phyloP scores from a whole-genome alignment of 108 stramenopile genomes.

The Nitzschia sp. region DNA sequence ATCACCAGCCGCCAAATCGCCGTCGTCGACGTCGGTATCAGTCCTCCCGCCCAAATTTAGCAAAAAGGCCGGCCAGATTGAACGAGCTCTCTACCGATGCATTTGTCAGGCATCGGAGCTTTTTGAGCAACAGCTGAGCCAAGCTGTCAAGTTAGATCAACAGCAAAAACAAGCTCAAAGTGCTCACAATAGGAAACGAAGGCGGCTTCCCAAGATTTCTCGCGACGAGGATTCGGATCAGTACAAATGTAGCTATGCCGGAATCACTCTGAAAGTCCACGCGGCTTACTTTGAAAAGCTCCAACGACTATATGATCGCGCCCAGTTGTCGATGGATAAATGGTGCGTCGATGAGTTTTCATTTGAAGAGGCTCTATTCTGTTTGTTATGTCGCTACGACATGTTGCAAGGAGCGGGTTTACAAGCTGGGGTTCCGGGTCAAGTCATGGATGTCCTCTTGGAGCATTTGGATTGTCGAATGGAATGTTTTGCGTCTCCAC shows the following conservation, averaged over 20 bases:
- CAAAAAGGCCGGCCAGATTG: conserved; percentile 24
- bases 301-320: conserved; percentile 48
- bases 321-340: neutral
- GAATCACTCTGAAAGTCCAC: conserved; percentile 63
- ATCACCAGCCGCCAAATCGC: neutral
- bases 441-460: conserved; percentile 75
- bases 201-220: conserved; percentile 47
- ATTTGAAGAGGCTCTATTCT: conserved; percentile 51
- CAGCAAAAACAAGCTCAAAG: neutral
- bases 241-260: conserved; percentile 47
- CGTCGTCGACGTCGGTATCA: neutral
- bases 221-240: conserved; percentile 19
- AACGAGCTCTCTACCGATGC: conserved; percentile 11
- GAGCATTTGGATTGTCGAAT: conserved; percentile 63
- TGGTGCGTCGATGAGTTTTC: conserved; percentile 22
- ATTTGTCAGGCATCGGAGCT: conserved; percentile 21
- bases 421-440: conserved; percentile 74
- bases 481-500: conserved; percentile 92
- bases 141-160: conserved; percentile 6
- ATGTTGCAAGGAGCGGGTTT: conserved; percentile 86
- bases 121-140: conserved; percentile 22
- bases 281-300: conserved; percentile 65
- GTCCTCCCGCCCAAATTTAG: conserved; percentile 22
- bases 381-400: conserved; percentile 71
- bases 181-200: neutral